These are phyloP conservation scores for Kuraishia capsulata DNA, from an alignment of 805 yeast genomes.

Conservation along the genomic window DNA sequence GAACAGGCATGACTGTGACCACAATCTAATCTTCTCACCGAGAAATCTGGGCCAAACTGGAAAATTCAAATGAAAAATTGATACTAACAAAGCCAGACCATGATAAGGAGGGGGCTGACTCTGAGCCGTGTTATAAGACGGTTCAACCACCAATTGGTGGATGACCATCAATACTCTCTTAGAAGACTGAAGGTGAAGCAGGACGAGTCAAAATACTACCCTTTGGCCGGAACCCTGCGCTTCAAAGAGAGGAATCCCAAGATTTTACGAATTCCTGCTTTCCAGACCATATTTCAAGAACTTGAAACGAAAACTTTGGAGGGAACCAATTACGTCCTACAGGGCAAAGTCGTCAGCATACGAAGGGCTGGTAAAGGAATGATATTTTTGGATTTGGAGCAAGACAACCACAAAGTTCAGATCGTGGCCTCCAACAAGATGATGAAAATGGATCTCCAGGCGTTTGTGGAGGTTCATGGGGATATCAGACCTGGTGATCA, in stretches of 20 bases:
- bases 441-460: constrained; percentile 29
- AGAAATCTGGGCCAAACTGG: too few species aligned
- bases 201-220: constrained; percentile 12
- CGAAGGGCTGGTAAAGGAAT: constrained; percentile 63
- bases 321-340: constrained; percentile 20
- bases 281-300: constrained; percentile 20
- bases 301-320: constrained; percentile 15
- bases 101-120: too few species aligned
- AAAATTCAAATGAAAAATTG: too few species aligned
- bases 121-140: too few species aligned
- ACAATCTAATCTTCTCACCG: too few species aligned
- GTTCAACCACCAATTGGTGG: background rate
- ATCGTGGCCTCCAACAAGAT: constrained; percentile 47
- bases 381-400: constrained; percentile 58
- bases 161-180: background rate
- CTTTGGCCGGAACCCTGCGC: constrained; percentile 9
- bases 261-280: constrained; percentile 28
- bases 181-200: constrained; percentile 13
- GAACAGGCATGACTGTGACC: too few species aligned
- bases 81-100: too few species aligned
- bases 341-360: constrained; percentile 53
- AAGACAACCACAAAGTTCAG: constrained; percentile 53
- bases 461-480: constrained; percentile 29
- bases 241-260: background rate
- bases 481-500: constrained; percentile 64